Conservation (phyloP, 225 moss, liverwort and hornwort species). For the Pleurozium schreberi region DNA sequence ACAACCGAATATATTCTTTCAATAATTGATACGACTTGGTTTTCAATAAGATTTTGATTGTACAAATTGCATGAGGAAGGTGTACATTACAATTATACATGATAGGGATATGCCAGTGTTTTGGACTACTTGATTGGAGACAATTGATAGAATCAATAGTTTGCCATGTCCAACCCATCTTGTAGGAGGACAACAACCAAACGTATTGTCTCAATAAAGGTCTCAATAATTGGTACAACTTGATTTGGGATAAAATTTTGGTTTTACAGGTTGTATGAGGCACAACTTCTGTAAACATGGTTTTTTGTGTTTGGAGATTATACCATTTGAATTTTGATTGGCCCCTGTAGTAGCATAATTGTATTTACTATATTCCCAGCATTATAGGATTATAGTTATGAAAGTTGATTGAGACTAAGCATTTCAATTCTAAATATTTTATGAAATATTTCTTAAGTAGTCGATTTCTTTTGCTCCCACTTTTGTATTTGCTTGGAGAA, state of each 20-base stretch:
- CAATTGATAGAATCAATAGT: neutral
- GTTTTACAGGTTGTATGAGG: neutral
- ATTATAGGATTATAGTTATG: too few relatives aligned
- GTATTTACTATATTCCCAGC: too few relatives aligned
- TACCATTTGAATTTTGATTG: neutral
- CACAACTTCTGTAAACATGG: rapidly evolving
- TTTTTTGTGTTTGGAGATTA: too few relatives aligned
- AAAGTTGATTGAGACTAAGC: neutral
- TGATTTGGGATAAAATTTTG: neutral
- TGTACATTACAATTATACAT: too few relatives aligned
- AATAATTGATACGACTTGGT: too few relatives aligned
- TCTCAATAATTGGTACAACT: too few relatives aligned
- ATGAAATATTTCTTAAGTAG: rapidly evolving
- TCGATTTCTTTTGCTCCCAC: rapidly evolving
- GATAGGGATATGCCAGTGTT: too few relatives aligned
- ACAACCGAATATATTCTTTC: too few relatives aligned
- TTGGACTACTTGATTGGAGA: neutral
- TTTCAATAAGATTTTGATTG: neutral
- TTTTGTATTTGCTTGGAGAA: neutral
- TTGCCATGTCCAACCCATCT: too few relatives aligned
- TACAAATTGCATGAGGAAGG: neutral
- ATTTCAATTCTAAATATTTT: neutral
- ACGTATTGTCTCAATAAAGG: neutral
- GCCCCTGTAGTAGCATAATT: rapidly evolving
- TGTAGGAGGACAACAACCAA: neutral